Conservation (phyloP, 768 basidiomycete genomes). For the Polyporus arcularius region DNA sequence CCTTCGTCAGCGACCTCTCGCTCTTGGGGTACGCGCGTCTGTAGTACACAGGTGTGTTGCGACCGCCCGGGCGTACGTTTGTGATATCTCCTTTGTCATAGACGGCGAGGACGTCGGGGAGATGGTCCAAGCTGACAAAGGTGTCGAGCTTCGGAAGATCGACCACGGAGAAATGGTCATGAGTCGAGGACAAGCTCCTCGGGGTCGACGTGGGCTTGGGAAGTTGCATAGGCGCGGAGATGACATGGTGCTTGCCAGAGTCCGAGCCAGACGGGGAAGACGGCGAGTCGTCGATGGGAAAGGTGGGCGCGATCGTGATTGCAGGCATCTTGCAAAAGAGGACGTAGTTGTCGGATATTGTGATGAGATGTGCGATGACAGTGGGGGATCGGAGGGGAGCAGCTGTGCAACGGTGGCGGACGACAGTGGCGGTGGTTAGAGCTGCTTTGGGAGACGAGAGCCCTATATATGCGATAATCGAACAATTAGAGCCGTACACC, state of each 20-base stretch:
- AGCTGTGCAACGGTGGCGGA: neutral
- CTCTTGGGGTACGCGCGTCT: slow-evolving; percentile 19
- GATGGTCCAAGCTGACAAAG: slow-evolving; percentile 21
- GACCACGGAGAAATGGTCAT: slow-evolving; percentile 9
- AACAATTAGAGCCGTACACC: neutral
- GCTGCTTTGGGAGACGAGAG: neutral
- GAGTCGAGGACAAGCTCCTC: too few species aligned
- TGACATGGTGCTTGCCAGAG: neutral
- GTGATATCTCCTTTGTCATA: slow-evolving; percentile 16
- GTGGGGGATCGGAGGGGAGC: neutral
- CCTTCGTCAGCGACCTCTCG: neutral
- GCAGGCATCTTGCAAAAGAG: neutral
- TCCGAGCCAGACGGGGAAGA: neutral
- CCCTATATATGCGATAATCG: neutral
- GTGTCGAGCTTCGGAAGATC: slow-evolving; percentile 28
- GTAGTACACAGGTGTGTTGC: slow-evolving; percentile 13
- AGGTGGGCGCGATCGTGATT: neutral
- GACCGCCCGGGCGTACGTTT: neutral
- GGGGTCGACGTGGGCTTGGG: neutral
- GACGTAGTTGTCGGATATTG: neutral
- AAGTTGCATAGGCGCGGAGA: neutral
- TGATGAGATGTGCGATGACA: neutral
- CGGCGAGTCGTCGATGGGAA: neutral
- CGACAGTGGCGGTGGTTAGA: neutral
- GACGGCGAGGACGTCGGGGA: slow-evolving; percentile 30